A percentile compares a stretch with the other conserved stretches of the same genome.
Evolutionary conservation across 129 eudicot genomes (phyloP).

Genomic region (Chrysanthemum lavandulifolium): DNA sequence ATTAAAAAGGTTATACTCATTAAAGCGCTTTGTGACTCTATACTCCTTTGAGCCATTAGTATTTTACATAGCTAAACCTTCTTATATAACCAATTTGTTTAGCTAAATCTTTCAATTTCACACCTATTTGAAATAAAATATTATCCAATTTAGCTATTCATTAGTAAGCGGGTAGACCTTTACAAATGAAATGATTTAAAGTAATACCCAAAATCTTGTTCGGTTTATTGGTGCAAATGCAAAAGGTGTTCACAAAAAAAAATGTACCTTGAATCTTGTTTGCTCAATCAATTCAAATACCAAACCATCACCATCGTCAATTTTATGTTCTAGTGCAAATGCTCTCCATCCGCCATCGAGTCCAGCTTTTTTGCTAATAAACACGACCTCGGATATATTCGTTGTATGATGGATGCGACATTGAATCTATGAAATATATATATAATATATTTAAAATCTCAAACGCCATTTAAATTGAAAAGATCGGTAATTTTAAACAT

Average conservation of each 20-base stretch:
- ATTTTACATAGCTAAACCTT: neutral
- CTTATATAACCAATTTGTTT: neutral
- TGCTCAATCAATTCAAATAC: slow-evolving; percentile 66
- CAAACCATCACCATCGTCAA: slow-evolving; percentile 91
- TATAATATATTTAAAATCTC: neutral
- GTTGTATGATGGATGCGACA: slow-evolving; percentile 50
- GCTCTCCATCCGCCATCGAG: slow-evolving; percentile 92
- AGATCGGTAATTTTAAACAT: neutral
- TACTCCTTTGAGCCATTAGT: no score
- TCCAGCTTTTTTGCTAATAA: slow-evolving; percentile 62
- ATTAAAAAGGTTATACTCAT: no score
- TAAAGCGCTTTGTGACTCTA: no score
- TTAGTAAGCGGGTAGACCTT: no score
- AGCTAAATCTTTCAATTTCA: neutral
- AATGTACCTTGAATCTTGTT: slow-evolving; percentile 60
- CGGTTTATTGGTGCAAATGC: neutral
- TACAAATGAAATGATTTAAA: no score
- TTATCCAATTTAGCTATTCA: no score
- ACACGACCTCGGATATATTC: slow-evolving; percentile 63
- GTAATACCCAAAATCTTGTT: neutral
- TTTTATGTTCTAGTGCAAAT: slow-evolving; percentile 73
- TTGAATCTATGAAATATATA: slow-evolving; percentile 59
- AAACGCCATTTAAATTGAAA: neutral
- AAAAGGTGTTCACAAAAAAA: neutral
- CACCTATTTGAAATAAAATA: neutral